A percentile compares a stretch with the other conserved stretches of the same genome.
These are phyloP conservation scores for Vitis hybrid DNA, from an alignment of 177 flowering plant genomes.

Conservation along the genomic window DNA sequence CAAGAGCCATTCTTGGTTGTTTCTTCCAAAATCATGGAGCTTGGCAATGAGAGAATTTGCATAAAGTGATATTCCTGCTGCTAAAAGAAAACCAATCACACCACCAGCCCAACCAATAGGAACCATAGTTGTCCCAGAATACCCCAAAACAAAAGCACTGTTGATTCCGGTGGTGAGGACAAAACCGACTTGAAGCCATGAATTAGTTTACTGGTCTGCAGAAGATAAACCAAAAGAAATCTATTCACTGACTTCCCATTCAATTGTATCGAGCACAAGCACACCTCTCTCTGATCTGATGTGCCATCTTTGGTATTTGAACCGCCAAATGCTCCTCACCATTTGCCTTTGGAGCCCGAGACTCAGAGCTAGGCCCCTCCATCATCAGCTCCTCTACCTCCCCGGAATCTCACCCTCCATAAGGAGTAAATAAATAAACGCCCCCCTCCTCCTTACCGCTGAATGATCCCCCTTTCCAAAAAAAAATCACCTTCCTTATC, in stretches of 20 bases:
- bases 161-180: constrained; percentile 92
- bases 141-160: constrained; percentile 90
- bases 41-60: constrained; percentile 82
- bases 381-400: background rate
- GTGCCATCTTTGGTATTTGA: constrained; percentile 73
- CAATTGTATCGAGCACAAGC: no score
- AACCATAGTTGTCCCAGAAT: constrained; percentile 84
- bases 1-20: no score
- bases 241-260: no score
- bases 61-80: constrained; percentile 65
- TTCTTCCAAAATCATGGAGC: constrained; percentile 72
- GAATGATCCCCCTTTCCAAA: no score
- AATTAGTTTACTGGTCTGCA: constrained; percentile 23
- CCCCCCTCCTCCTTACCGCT: no score
- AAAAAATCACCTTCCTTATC: no score
- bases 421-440: no score
- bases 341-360: background rate
- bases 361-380: background rate
- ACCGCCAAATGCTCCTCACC: constrained; percentile 17
- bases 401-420: no score
- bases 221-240: no score
- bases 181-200: constrained; percentile 92
- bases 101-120: constrained; percentile 89
- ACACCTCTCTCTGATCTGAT: constrained; percentile 59
- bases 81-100: constrained; percentile 57